Evolutionary conservation across 148 eudicot species (phyloP), one percentile per base, ranked within the genome.

Genomic region (Rhododendron griersonianum): DNA sequence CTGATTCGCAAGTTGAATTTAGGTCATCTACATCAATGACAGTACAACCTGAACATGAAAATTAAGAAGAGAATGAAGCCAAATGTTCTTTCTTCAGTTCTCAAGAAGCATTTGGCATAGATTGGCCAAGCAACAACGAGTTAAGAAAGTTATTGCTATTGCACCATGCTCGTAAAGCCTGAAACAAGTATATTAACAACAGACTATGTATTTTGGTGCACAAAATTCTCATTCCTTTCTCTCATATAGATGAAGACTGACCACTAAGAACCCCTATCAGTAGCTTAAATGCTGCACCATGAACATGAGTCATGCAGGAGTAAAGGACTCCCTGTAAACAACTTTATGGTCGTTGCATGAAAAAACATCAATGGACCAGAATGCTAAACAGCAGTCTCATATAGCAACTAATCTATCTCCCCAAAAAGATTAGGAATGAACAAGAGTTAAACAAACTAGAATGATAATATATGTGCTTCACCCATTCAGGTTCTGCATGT

Each of bases 141-240:
- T 44, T 30, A 41, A 83, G 65, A 59, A 81, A 81, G 48, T 37
- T 2, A 81, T 81, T 59, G 71, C 16, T 81, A 21, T 81, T 19
- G 71, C 84, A 81, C 71, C 84, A 83, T 83, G 76, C 76, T 83
- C 74, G 76, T 83, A 44, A 41, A 41, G 84, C 23, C 84, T 83
- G 84, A 83, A 83, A 83, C 30, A 61, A 63, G 48, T 0, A 44
- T 7, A 10, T 39, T 35, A 63, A 39, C 84, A 82, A 23, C 84
- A 83, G 84, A 83, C 84, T 65, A 83, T 83, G 84, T 83, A 83
- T 83, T 83, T 83, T 61, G 84, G 76, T 83, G 84, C 75, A 3
- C 55, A 63, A 83, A 83, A 37, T 35, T 25, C 11, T 59, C 4
- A 35, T n/a, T 10, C 28, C n/a, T 59, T 82, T 30, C 44, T 53